Evolutionary conservation across 495 filamentous ascomycete genomes (phyloP).

Genomic region (Annulohypoxylon bovei): DNA sequence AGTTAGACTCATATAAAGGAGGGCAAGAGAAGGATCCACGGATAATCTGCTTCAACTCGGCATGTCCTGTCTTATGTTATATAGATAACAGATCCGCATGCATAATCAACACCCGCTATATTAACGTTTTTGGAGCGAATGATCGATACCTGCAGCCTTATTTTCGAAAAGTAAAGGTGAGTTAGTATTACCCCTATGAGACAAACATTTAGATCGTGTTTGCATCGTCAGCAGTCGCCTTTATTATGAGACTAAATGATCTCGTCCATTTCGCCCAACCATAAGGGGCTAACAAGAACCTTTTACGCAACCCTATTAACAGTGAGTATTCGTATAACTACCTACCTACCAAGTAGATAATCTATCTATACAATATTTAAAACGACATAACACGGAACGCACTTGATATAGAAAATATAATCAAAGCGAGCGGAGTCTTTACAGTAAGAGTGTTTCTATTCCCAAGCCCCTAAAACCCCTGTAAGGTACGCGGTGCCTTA

Average conservation of each 20-base stretch:
- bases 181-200: not conserved
- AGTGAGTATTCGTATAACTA: not conserved
- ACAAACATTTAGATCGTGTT: not conserved
- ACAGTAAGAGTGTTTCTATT: no score
- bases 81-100: slow-evolving; percentile 6
- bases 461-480: no score
- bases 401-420: no score
- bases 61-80: not conserved
- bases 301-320: no score
- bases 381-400: no score
- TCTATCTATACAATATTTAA: no score
- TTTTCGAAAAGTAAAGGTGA: not conserved
- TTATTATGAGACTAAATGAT: not conserved
- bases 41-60: not conserved
- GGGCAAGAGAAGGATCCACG: not conserved
- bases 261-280: not conserved
- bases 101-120: not conserved
- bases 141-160: not conserved
- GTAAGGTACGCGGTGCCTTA: no score
- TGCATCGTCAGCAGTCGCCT: not conserved
- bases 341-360: no score
- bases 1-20: not conserved
- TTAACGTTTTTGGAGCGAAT: not conserved
- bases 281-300: no score
- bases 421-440: no score